Base-by-base conservation (phyloP, 768 basidiomycete genomes). In the Collybia nuda region DNA sequence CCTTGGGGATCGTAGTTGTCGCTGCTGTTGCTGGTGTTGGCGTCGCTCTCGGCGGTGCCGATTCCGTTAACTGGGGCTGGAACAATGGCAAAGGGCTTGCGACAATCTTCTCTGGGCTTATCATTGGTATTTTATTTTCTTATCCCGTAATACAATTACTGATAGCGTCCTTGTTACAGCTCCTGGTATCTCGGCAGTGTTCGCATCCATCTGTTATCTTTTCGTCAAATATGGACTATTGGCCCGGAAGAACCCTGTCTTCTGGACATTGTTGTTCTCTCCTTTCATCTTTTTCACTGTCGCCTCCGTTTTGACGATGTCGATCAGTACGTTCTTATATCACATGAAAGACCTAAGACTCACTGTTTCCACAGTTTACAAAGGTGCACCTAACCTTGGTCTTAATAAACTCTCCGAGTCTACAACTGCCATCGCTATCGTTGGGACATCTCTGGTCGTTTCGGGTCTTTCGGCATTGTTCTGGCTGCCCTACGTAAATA, bases 211-310 rank as follows among this genome's bases (percentile, higher is more conserved):
- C 8, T 28, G 55, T 41, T 66, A 61, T 49, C 39, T 59, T 2
- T 49, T 62, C 41, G 57, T 61, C 45, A 66, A 66, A 42, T 63
- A 56, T 52, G 57, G 55, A 22, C 59, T 66, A 12, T 56, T 66
- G 29, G 17, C 55, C 3, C 59, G 64, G n/a, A 40, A 56, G 12
- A 56, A 63, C 19, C 52, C 64, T 6, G 52, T 58, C 23, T 28
- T 48, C n/a, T 58, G 54, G 40, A 61, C 59, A 19, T 53, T 66
- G 37, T 38, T 61, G 19, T 57, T 60, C n/a, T 56, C 64, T 6
- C 64, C 64, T 3, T 43, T 66, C 40, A 55, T 63, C 19, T 66
- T 66, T 51, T 66, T 66, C 54, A 55, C 53, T 17, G 62, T 66
- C 29, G 53, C 57, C 15, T 52, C 62, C 19, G 50, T 63, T 42